Base-by-base conservation (phyloP, 2,329 filamentous ascomycete genomes). In the Cladophialophora carrionii region DNA sequence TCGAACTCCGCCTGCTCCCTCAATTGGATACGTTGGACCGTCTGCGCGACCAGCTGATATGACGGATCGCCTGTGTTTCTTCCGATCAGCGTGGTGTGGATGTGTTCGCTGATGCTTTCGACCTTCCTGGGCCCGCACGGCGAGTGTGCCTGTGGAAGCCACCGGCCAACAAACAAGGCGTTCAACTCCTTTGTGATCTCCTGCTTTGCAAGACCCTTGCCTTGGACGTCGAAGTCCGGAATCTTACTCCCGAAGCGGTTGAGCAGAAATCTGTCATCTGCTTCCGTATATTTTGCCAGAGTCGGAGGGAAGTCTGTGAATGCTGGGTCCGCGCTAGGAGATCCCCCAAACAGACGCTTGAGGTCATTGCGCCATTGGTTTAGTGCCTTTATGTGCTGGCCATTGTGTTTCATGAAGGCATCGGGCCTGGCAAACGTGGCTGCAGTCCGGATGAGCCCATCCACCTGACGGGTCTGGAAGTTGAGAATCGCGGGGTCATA, bases 331-430 rank as follows among this genome's bases (percentile, higher is more conserved):
- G 48, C 9, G 14, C 24, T 14, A 20, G 52, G 24, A n/a, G 29
- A 3, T 20, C 52, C 12, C 10, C 8, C 5, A 8, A 54, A 8
- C 26, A 54, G 10, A 17, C 52, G 52, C 52, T 12, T 9, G 12
- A 54, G 29, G 52, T 54, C 52, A n/a, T 34, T 31, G 24, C 29
- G 52, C 52, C 52, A 54, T 22, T 54, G 52, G 29, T 54, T 54
- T 8, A 54, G 52, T 9, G 29, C 52, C 6, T 54, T 54, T 1
- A 31, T n/a, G 26, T 54, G 52, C 22, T 31, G 10, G 9, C 3
- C 29, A 29, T 32, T 22, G n/a, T 54, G 12, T 12, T 31, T 34
- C 26, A 34, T 17, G 29, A 54, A 54, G 12, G 24, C 29, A 10
- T 32, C 29, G 12, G 29, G 22, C 17, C 29, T 34, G 3, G 29